Evolutionary conservation across 129 eudicot genomes (phyloP).

Genomic region (Chrysanthemum seticuspe): DNA sequence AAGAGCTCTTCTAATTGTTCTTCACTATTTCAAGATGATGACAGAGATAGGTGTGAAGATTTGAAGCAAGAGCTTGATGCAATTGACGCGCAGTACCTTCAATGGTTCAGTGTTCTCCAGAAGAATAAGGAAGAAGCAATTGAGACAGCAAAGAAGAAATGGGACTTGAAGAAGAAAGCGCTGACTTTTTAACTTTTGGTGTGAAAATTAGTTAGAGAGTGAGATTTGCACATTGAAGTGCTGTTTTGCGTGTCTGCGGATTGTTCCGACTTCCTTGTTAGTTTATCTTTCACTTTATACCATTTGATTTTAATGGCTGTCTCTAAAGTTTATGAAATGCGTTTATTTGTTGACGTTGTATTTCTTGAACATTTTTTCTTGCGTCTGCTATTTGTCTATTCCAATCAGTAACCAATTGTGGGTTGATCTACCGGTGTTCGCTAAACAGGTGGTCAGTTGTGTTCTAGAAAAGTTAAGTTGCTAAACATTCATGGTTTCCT

Average conservation of each 20-base stretch:
- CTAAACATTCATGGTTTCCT: too few relatives aligned
- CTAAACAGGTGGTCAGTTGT: too few relatives aligned
- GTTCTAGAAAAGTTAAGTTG: too few relatives aligned
- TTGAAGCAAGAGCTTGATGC: conserved; percentile 58
- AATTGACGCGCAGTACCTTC: conserved; percentile 52
- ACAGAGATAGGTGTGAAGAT: conserved; percentile 40
- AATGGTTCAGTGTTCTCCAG: conserved; percentile 43
- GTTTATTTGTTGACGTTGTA: not conserved
- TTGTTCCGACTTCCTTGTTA: conserved; percentile 4
- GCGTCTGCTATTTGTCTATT: too few relatives aligned
- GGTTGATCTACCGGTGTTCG: too few relatives aligned
- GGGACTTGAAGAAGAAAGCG: conserved; percentile 35
- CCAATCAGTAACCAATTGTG: too few relatives aligned
- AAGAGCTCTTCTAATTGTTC: conserved; percentile 22
- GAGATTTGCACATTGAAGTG: conserved; percentile 7
- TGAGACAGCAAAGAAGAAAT: conserved; percentile 63
- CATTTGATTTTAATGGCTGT: not conserved
- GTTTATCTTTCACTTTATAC: not conserved
- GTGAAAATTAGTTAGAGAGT: not conserved
- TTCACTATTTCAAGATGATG: conserved; percentile 20
- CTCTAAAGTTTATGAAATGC: not conserved
- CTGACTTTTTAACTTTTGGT: conserved; percentile 15
- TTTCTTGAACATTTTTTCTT: not conserved
- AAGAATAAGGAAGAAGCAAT: conserved; percentile 57
- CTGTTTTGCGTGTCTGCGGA: conserved; percentile 8